Evolutionary conservation across 2,329 filamentous ascomycete genomes (phyloP), one percentile per base, ranked within the genome.

Genomic region (Coniochaeta sp.): DNA sequence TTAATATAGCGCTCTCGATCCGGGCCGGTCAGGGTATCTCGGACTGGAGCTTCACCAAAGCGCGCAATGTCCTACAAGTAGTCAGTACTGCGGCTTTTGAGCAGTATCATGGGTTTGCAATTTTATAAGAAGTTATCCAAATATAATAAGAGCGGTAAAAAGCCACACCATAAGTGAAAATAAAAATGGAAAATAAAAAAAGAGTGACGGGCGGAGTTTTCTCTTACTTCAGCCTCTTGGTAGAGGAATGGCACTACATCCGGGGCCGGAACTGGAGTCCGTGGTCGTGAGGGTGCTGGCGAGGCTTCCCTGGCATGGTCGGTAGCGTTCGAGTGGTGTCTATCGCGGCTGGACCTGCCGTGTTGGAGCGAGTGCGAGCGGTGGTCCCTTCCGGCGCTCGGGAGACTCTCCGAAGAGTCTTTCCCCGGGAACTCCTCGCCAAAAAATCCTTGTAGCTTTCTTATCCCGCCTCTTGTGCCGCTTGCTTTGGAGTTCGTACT

Each of bases 221-320:
- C 36, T 81, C 86, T 79, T 73, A 90, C 88, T 77, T 90, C 85
- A 65, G 83, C 83, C 71, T 95, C 91, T 74, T 98, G 95, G 71
- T 95, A 98, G 63, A 96, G 82, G 82, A 96, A 99, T n/a, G 95
- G 95, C 42, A 96, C 95, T 61, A 99, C 92, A 74, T 98, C 93
- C 69, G 91, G 95, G 14, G 90, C 91, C 47, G 90, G 90, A 58
- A 92, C 81, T 14, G 93, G 92, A n/a, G 91, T 96, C 67, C 89
- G 84, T 55, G 93, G 91, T 65, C 91, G 83, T 30, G 89, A 92
- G 34, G 85, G 86, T 58, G 84, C 83, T 44, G 91, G 91, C 58
- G 93, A 96, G 54, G 81, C 82, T 64, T 93, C 88, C 62, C 87
- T 80, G 64, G 87, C 88, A 67, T 88, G 84, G 69, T 95, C 86